Evolutionary conservation across 2,329 filamentous ascomycete species (phyloP).

Genomic region (Bipolaris sorokiniana): DNA sequence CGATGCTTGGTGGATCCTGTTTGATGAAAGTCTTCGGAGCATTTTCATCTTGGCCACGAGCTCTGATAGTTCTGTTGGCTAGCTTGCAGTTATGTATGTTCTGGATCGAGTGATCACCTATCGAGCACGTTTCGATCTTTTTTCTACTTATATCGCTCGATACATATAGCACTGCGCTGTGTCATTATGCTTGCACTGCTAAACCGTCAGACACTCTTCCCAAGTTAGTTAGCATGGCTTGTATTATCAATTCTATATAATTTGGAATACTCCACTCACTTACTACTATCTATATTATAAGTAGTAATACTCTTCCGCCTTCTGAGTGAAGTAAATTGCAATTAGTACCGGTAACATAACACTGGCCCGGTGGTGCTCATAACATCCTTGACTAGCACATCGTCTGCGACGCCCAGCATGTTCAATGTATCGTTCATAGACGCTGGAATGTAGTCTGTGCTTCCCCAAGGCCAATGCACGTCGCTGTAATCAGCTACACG

Average conservation of each 20-base stretch:
- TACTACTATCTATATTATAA: not conserved
- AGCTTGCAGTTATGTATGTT: constrained; percentile 40
- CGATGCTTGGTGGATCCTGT: constrained; percentile 52
- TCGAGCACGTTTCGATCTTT: constrained; percentile 26
- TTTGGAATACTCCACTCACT: not conserved
- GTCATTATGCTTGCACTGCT: too few species aligned
- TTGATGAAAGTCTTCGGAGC: constrained; percentile 48
- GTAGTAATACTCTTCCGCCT: not conserved
- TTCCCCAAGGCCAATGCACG: not conserved
- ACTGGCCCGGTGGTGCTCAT: not conserved
- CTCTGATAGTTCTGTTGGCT: constrained; percentile 33
- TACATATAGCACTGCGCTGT: too few species aligned
- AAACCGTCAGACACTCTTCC: too few species aligned
- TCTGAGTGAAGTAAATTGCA: not conserved
- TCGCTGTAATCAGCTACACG: not conserved
- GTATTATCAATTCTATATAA: not conserved
- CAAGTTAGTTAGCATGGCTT: too few species aligned
- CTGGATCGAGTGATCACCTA: constrained; percentile 31
- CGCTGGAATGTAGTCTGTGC: not conserved
- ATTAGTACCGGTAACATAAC: not conserved
- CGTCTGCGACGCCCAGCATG: not conserved
- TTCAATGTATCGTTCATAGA: not conserved
- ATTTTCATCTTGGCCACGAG: constrained; percentile 32
- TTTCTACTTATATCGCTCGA: constrained; percentile 20
- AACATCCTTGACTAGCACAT: not conserved